A percentile compares a stretch with the other conserved stretches of the same genome.
Evolutionary conservation across 345 rosid genomes (phyloP).

Genomic region (Aegle marmelos): DNA sequence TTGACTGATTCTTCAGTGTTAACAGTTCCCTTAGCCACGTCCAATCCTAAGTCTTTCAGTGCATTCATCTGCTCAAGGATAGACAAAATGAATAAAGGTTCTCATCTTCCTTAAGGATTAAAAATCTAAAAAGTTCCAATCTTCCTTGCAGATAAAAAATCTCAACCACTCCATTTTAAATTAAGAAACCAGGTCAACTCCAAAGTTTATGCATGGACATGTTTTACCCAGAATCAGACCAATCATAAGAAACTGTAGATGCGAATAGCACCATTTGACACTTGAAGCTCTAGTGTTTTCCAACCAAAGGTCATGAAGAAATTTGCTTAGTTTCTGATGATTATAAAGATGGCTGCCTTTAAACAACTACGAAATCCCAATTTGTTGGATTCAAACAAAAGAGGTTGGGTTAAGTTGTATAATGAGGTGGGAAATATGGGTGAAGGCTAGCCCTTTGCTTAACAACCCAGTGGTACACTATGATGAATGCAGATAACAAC

Average conservation of each 20-base stretch:
- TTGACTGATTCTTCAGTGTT: constrained; percentile 68
- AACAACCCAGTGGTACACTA: background rate
- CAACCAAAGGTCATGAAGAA: background rate
- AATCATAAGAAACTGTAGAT: background rate
- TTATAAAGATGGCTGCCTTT: background rate
- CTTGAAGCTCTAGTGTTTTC: background rate
- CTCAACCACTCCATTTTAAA: background rate
- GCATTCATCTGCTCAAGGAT: constrained; percentile 66
- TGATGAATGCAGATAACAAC: background rate
- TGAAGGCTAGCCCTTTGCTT: background rate
- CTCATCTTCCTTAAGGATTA: background rate
- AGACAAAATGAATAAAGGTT: constrained; percentile 1
- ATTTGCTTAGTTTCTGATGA: background rate
- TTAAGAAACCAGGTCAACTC: background rate
- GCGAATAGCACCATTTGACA: background rate
- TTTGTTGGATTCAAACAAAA: background rate
- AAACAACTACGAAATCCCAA: background rate
- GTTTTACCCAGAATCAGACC: background rate
- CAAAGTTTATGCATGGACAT: background rate
- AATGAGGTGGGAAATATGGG: background rate
- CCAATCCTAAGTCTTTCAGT: constrained; percentile 83
- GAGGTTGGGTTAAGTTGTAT: background rate
- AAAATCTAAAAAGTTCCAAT: background rate
- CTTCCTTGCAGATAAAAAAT: background rate
- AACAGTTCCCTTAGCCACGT: constrained; percentile 81